A percentile compares a stretch with the other conserved stretches of the same genome.
These are phyloP conservation scores for Lactarius akahatsu DNA, from an alignment of 768 basidiomycete species.

Conservation along the genomic window DNA sequence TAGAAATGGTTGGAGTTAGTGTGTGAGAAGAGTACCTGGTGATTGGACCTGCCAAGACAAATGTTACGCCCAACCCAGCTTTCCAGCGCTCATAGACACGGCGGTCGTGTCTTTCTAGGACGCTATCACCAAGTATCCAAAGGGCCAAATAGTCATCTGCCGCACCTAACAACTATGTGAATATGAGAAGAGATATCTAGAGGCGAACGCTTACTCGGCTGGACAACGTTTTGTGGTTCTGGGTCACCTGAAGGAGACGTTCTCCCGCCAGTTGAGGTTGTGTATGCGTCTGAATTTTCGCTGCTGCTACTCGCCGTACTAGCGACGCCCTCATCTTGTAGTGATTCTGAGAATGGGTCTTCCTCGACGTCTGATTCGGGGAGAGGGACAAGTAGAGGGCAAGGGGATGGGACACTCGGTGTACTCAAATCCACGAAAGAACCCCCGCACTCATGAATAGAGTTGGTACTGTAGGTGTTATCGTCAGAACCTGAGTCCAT, in stretches of 20 bases:
- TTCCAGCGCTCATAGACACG: slow-evolving; percentile 18
- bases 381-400: slow-evolving; percentile 8
- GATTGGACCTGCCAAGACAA: slow-evolving; percentile 17
- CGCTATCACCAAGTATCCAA: slow-evolving; percentile 18
- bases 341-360: not conserved
- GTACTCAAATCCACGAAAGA: not conserved
- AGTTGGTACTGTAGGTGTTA: not conserved
- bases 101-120: slow-evolving; percentile 14
- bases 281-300: not conserved
- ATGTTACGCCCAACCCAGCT: slow-evolving; percentile 19
- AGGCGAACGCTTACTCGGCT: slow-evolving; percentile 5
- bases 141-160: slow-evolving; percentile 6
- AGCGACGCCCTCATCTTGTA: not conserved
- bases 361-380: slow-evolving; percentile 21
- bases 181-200: not conserved
- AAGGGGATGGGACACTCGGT: too few species aligned
- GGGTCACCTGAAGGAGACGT: not conserved
- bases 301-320: not conserved
- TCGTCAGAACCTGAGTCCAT: not conserved
- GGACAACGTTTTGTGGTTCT: not conserved
- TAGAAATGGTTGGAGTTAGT: not conserved
- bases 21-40: too few species aligned
- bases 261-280: not conserved
- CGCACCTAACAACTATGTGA: not conserved
- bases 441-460: not conserved